Evolutionary conservation across 305 asterid genomes (phyloP), one percentile per base, ranked within the genome.

Genomic region (Fraxinus latifolia): DNA sequence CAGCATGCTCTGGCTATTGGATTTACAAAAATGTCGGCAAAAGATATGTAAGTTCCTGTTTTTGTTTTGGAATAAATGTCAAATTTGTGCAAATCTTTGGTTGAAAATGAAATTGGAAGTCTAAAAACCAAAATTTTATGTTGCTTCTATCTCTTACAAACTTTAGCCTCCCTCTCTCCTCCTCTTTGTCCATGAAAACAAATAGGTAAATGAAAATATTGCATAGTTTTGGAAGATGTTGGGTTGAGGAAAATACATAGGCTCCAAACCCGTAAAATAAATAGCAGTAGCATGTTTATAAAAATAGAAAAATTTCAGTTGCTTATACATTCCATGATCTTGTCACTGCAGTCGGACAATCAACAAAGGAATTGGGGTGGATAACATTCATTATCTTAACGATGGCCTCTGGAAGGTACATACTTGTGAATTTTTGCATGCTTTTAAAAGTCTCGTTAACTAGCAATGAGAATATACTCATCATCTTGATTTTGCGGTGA

Each of bases 381-480:
- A 96, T 85, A 96, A 91, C 91, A 96, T 96, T 98, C 98, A 96
- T 84, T 94, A 96, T 89, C 99, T 96, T 76, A 96, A 96, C 78
- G 99, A 96, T 90, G 98, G 99, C 80, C 98, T 96, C 80, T 93
- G 99, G 99, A 95, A 95, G 98, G 98, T 95, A 91, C 34, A 6
- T 73, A 50, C 33, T 4, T 73, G 36, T 50, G 17, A 27, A 42
- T 70, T 29, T 23, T 50, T 39, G 17, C 36, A 7, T 11, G 23
- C 29, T 73, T 29, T 37, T 62, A 34, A 60, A 72, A 55, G 31
- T 60, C 21, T 15, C 23, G 36, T 14, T 25, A n/a, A 34, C 60
- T 60, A 8, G 32, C 71, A 21, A 21, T 76, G 71, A 44, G 9
- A 14, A 50, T 82, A 25, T 44, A 7, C 37, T 39, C 70, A 47